Conservation (phyloP, 164 flowering plant genomes). For the Stephania japonica region DNA sequence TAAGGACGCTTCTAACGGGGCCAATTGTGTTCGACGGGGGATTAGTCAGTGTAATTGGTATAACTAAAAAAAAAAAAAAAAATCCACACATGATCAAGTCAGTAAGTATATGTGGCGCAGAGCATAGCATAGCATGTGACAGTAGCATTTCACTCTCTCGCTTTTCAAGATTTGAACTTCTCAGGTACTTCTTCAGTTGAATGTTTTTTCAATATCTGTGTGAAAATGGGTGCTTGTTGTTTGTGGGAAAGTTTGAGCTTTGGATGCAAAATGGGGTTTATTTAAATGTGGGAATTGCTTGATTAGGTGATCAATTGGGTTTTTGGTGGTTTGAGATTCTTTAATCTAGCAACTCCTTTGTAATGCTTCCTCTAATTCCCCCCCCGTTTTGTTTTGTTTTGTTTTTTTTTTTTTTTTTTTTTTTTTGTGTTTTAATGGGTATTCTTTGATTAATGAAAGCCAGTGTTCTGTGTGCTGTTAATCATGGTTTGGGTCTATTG, state of each 20-base stretch:
- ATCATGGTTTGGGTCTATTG: background rate
- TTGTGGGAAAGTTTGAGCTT: background rate
- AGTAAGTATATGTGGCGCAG: background rate
- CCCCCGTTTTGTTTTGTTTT: background rate
- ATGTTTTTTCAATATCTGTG: background rate
- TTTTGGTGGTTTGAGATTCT: background rate
- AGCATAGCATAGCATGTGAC: background rate
- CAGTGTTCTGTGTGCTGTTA: background rate
- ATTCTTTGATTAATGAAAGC: background rate
- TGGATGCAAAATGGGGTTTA: background rate
- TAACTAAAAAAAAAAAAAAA: too few relatives aligned
- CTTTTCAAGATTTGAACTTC: background rate
- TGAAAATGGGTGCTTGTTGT: background rate
- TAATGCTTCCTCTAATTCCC: background rate
- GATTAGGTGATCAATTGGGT: conserved; percentile 1
- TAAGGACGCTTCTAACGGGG: too few relatives aligned
- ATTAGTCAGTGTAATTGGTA: too few relatives aligned
- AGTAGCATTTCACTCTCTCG: background rate
- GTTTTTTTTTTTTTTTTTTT: background rate
- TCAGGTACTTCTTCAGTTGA: background rate
- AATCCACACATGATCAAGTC: too few relatives aligned
- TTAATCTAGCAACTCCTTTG: background rate
- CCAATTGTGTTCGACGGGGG: too few relatives aligned
- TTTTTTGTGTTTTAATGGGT: background rate
- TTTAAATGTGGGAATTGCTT: background rate